Evolutionary conservation across 164 flowering plant genomes (phyloP).

Genomic region (Paratinospora sagittata): DNA sequence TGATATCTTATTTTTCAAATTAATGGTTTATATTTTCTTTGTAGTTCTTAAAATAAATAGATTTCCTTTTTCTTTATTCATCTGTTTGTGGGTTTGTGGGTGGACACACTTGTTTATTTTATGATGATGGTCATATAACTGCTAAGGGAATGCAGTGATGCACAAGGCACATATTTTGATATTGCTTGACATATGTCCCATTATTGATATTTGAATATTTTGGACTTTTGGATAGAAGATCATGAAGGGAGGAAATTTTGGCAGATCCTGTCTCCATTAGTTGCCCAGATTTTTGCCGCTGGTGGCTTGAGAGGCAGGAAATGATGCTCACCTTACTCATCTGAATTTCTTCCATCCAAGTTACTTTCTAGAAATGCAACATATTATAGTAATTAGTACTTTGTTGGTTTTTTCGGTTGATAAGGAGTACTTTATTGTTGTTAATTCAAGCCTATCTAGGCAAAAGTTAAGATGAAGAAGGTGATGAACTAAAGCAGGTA

Average conservation of each 20-base stretch:
- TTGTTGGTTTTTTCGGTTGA: neutral
- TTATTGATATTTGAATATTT: neutral
- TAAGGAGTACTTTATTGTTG: neutral
- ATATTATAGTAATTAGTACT: no score
- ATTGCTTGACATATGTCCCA: neutral
- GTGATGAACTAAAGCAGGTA: no score
- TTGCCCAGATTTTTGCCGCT: constrained; percentile 26
- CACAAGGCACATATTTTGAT: no score
- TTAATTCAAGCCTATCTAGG: neutral
- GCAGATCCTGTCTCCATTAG: constrained; percentile 12
- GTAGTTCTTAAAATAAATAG: no score
- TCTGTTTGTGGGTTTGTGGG: neutral
- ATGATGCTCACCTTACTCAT: constrained; percentile 31
- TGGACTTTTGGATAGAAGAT: neutral
- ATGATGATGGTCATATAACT: neutral
- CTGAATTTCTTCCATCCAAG: constrained; percentile 16
- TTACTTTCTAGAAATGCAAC: no score
- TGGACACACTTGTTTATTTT: no score
- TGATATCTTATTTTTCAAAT: constrained; percentile 38
- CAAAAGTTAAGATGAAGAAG: constrained; percentile 32
- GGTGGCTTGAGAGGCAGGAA: constrained; percentile 21
- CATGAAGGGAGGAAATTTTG: no score
- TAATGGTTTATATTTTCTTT: neutral
- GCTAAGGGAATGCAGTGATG: neutral
- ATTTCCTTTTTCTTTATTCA: neutral